A percentile compares a stretch with the other conserved stretches of the same genome.
phyloP scores from a whole-genome alignment of 1,284 basidiomycete species.

The Tetrapyrgos nigripes region DNA sequence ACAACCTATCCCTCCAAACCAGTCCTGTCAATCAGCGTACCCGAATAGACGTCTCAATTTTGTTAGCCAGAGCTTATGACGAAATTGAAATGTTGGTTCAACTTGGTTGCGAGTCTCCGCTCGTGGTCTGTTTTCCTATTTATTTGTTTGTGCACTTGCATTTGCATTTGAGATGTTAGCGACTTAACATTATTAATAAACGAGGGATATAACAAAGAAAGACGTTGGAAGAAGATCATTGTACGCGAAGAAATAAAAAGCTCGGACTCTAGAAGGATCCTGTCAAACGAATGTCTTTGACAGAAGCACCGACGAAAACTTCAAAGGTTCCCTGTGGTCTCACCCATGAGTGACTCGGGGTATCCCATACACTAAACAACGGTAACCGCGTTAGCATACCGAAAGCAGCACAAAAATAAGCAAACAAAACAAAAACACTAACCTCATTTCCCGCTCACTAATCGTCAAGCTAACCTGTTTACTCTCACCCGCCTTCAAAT shows the following conservation, averaged over 20 bases:
- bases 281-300: slow-evolving; percentile 22
- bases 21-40: too few relatives aligned
- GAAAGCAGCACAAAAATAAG: neutral
- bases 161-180: too few relatives aligned
- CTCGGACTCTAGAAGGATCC: slow-evolving; percentile 8
- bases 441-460: slow-evolving; percentile 22
- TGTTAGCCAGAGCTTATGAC: too few relatives aligned
- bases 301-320: slow-evolving; percentile 21
- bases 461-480: slow-evolving; percentile 15
- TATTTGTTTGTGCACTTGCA: too few relatives aligned
- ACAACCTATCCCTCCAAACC: too few relatives aligned
- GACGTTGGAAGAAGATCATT: neutral
- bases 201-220: neutral
- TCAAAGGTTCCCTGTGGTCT: slow-evolving; percentile 19
- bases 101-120: too few relatives aligned
- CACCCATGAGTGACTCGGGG: slow-evolving; percentile 17
- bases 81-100: too few relatives aligned
- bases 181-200: neutral
- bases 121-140: too few relatives aligned
- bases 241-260: neutral
- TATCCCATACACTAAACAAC: slow-evolving; percentile 17
- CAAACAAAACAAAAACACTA: neutral
- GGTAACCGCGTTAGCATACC: neutral
- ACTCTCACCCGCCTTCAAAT: slow-evolving; percentile 15
- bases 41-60: too few relatives aligned